Conservation (phyloP, 768 basidiomycete species). For the Agrocybe pediades region DNA sequence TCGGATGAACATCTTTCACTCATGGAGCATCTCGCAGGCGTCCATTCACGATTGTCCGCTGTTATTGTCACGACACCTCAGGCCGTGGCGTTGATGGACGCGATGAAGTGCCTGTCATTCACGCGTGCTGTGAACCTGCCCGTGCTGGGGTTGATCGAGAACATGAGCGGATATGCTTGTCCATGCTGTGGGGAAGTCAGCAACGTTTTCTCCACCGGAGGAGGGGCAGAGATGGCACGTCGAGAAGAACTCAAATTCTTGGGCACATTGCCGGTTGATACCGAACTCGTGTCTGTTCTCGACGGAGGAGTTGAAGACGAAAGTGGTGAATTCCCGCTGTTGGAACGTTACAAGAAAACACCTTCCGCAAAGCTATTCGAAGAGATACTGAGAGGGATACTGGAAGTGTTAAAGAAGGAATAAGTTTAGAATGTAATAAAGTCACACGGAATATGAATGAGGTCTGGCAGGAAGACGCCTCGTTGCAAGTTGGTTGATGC, state of each 20-base stretch:
- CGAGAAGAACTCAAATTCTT: slow-evolving; percentile 76
- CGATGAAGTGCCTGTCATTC: slow-evolving; percentile 95
- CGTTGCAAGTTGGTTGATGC: slow-evolving; percentile 33
- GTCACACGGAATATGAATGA: slow-evolving; percentile 4
- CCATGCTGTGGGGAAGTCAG: slow-evolving; percentile 96
- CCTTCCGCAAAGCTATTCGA: slow-evolving; percentile 70
- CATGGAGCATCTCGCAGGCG: slow-evolving; percentile 88
- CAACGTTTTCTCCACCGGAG: slow-evolving; percentile 93
- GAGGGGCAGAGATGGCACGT: slow-evolving; percentile 86
- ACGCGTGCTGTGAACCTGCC: slow-evolving; percentile 85
- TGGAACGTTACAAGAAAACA: slow-evolving; percentile 67
- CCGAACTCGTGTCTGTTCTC: slow-evolving; percentile 82
- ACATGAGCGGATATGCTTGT: slow-evolving; percentile 98
- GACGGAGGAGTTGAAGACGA: slow-evolving; percentile 53
- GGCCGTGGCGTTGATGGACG: slow-evolving; percentile 93
- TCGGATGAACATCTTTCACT: slow-evolving; percentile 98
- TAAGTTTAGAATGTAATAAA: slow-evolving; percentile 12
- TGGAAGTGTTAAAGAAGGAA: slow-evolving; percentile 15
- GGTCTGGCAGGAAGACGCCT: slow-evolving; percentile 27
- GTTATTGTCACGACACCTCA: slow-evolving; percentile 97
- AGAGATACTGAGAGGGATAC: slow-evolving; percentile 45
- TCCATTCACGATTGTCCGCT: slow-evolving; percentile 75
- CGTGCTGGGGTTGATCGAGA: slow-evolving; percentile 92
- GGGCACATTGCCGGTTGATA: slow-evolving; percentile 91
- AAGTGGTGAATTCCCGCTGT: slow-evolving; percentile 46